Conservation (phyloP, 495 filamentous ascomycete species). For the Penicillium coffeae region DNA sequence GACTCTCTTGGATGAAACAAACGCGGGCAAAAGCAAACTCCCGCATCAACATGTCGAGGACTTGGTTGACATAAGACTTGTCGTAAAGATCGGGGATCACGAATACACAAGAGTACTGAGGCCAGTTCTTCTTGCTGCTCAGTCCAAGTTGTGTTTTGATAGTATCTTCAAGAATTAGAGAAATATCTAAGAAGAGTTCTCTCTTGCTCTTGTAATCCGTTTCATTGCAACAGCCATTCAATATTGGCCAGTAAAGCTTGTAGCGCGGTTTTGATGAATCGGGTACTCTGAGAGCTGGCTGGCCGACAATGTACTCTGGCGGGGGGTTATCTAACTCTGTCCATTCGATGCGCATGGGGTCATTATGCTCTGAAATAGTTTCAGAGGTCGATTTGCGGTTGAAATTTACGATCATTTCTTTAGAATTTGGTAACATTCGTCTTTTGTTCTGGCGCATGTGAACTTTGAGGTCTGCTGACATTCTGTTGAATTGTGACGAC, state of each 20-base stretch:
- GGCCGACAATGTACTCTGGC: slow-evolving; percentile 73
- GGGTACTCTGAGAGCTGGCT: slow-evolving; percentile 77
- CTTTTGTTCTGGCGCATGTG: slow-evolving; percentile 91
- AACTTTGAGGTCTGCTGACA: slow-evolving; percentile 80
- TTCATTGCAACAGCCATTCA: slow-evolving; percentile 84
- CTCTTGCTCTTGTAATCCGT: slow-evolving; percentile 74
- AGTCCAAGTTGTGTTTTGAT: slow-evolving; percentile 79
- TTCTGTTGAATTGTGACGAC: slow-evolving; percentile 69
- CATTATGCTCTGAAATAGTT: slow-evolving; percentile 87
- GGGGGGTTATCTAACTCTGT: slow-evolving; percentile 71
- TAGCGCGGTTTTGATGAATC: slow-evolving; percentile 88
- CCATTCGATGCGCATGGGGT: slow-evolving; percentile 90
- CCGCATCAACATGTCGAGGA: slow-evolving; percentile 78
- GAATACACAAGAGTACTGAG: slow-evolving; percentile 88
- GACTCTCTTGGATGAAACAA: slow-evolving; percentile 91
- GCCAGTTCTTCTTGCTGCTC: slow-evolving; percentile 72
- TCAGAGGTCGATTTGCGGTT: slow-evolving; percentile 80
- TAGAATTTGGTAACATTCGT: slow-evolving; percentile 89
- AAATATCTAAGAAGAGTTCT: slow-evolving; percentile 78
- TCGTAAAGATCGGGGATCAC: slow-evolving; percentile 96
- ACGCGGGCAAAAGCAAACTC: slow-evolving; percentile 84
- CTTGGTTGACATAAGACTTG: slow-evolving; percentile 78
- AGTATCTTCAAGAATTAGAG: slow-evolving; percentile 78
- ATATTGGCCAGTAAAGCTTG: slow-evolving; percentile 87
- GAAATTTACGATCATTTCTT: slow-evolving; percentile 88